Base-by-base conservation (phyloP, 345 rosid genomes). In the Lagerstroemia speciosa region DNA sequence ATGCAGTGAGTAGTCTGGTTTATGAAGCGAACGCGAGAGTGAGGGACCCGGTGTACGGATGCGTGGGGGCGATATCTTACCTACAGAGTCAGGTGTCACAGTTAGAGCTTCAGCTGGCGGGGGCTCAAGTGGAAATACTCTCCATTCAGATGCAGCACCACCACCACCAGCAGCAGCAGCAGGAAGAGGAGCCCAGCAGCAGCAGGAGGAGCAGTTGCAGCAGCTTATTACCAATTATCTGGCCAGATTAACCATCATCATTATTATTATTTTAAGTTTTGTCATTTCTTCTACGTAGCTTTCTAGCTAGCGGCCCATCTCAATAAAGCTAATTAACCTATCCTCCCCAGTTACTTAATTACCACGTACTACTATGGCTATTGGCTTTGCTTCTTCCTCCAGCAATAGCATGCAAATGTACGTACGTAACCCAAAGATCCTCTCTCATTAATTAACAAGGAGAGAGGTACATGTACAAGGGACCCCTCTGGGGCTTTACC, bases 11-110 rank as follows among this genome's bases (percentile, higher is more conserved):
- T 64, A 90, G 97, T 74, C 66, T 90, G 70, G 94, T 90, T 26
- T 90, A 85, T 26, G 97, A 90, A 77, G 94, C 97, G 33, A 88
- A 83, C 61, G 94, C 94, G 26, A 74, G 97, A 74, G 84, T 86
- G 57, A 78, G 92, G 75, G 97, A 90, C 78, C 97, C 97, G 0
- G 94, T 90, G 1, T 88, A 90, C 36, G 97, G 97, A 14, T 88
- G 94, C 48, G 94, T 84, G 16, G 97, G 97, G 46, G 94, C 90
- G 53, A 90, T 90, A 69, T 85, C 95, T 5, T 85, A 77, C 75
- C 79, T 91, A 32, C 92, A 91, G 71, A 85, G 85, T 64, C 95
- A 91, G 79, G 97, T 91, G 1, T 85, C 92, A 2, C 84, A 91
- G 77, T 69, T 91, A 71, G 88, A 89, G 74, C 89, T 89, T 87